These are phyloP conservation scores for Plectosphaerella plurivora DNA, from an alignment of 2,329 filamentous ascomycete species.

Conservation along the genomic window DNA sequence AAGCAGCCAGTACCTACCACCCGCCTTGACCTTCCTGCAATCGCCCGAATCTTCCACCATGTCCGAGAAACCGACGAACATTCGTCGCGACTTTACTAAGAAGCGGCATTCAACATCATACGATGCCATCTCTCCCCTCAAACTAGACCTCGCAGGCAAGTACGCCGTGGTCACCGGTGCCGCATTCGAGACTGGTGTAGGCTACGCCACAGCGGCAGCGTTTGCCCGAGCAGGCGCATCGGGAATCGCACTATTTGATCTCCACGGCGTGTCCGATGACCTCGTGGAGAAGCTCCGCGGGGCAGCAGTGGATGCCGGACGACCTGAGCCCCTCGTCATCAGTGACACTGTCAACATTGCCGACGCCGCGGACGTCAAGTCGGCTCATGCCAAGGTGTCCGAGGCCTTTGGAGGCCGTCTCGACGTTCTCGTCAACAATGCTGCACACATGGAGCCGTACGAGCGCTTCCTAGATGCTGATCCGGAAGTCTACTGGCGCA, in stretches of 20 bases:
- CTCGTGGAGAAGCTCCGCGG: conserved; percentile 12
- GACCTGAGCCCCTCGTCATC: conserved; percentile 9
- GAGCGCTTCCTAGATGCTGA: conserved; percentile 13
- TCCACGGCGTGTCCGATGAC: conserved; percentile 10
- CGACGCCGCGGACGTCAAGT: conserved; percentile 9
- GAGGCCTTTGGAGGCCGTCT: conserved; percentile 8
- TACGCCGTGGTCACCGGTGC: conserved; percentile 16
- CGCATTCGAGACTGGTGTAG: conserved; percentile 12
- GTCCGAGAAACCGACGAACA: no score
- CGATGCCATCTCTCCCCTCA: conserved; percentile 7
- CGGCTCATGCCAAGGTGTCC: conserved; percentile 3
- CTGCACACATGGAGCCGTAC: conserved; percentile 9
- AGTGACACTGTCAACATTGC: conserved; percentile 11
- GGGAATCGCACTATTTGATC: conserved; percentile 15
- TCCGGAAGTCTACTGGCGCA: conserved; percentile 13
- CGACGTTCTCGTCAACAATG: conserved; percentile 10
- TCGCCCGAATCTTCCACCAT: no score
- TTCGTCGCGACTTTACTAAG: no score
- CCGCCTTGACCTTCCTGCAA: no score
- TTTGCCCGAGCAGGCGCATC: conserved; percentile 16
- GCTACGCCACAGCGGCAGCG: conserved; percentile 11
- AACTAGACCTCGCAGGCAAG: conserved; percentile 9
- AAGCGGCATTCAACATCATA: background rate
- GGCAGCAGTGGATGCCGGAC: conserved; percentile 12
- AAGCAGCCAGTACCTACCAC: no score